phyloP scores from a whole-genome alignment of 495 filamentous ascomycete genomes.

The Alectoria sarmentosa region DNA sequence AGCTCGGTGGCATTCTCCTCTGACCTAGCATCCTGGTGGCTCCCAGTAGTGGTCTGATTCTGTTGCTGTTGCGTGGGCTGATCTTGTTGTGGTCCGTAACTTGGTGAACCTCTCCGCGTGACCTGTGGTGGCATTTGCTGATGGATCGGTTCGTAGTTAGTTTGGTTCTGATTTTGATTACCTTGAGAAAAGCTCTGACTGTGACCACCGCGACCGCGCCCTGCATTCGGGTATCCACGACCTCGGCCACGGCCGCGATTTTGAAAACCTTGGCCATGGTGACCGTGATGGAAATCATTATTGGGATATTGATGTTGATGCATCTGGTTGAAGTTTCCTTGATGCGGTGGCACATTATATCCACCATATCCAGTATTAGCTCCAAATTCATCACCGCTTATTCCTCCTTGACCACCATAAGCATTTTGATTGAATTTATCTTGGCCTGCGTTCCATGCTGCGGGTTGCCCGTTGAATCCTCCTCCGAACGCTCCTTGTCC shows the following conservation, averaged over 20 bases:
- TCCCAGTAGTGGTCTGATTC: constrained; percentile 9
- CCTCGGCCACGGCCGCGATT: constrained; percentile 62
- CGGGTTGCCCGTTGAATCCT: constrained; percentile 54
- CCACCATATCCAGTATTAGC: constrained; percentile 71
- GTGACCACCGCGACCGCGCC: constrained; percentile 50
- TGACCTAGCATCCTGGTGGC: constrained; percentile 11
- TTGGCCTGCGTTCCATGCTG: constrained; percentile 66
- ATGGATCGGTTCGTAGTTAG: constrained; percentile 35
- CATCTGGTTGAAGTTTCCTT: constrained; percentile 49
- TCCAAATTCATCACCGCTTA: constrained; percentile 71
- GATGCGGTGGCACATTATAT: constrained; percentile 58
- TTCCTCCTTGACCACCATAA: constrained; percentile 61
- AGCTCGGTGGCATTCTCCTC: constrained; percentile 13
- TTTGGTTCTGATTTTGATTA: constrained; percentile 26
- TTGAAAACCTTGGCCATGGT: constrained; percentile 47
- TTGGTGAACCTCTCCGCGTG: constrained; percentile 21
- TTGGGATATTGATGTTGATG: constrained; percentile 47
- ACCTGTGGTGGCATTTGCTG: constrained; percentile 33
- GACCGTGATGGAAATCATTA: constrained; percentile 57
- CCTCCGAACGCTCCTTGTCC: constrained; percentile 57
- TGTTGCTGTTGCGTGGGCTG: constrained; percentile 12
- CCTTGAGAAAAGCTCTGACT: constrained; percentile 31
- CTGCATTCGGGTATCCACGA: constrained; percentile 46
- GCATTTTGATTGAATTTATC: constrained; percentile 61
- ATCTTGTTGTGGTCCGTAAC: constrained; percentile 15